phyloP scores from a whole-genome alignment of 352 stramenopile genomes.

The Nothophytophthora sp. region DNA sequence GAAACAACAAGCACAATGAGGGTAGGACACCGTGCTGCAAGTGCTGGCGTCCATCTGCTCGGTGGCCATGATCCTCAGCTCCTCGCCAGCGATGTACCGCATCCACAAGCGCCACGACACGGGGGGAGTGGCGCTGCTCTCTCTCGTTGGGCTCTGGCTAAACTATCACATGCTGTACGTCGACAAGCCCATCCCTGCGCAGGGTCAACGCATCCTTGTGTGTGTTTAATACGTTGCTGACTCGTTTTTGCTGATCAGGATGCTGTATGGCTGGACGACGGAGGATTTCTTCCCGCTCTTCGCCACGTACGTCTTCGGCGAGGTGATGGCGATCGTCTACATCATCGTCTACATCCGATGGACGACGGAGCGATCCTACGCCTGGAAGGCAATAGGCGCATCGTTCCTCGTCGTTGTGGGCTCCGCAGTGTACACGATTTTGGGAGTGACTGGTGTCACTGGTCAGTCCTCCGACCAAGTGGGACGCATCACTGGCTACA shows the following conservation, averaged over 20 bases:
- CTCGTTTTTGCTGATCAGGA: conserved; percentile 13
- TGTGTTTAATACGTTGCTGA: conserved; percentile 6
- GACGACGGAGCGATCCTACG: conserved; percentile 21
- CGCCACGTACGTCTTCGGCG: conserved; percentile 27
- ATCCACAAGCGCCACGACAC: conserved; percentile 37
- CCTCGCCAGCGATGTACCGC: conserved; percentile 31
- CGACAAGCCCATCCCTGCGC: neutral
- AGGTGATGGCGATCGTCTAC: conserved; percentile 34
- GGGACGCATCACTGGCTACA: conserved; percentile 28
- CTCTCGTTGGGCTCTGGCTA: conserved; percentile 38
- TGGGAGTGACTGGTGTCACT: conserved; percentile 21
- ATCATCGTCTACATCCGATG: conserved; percentile 30
- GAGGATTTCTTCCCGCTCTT: conserved; percentile 34
- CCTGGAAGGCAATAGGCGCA: conserved; percentile 15
- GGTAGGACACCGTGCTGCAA: conserved; percentile 29
- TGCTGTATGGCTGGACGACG: conserved; percentile 36
- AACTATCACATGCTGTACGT: conserved; percentile 42
- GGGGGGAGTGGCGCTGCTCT: conserved; percentile 35
- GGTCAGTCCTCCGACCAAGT: conserved; percentile 21
- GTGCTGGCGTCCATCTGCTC: conserved; percentile 37
- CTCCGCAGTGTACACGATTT: conserved; percentile 20
- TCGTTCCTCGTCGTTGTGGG: conserved; percentile 14
- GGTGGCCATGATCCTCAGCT: conserved; percentile 38
- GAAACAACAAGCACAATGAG: conserved; percentile 18
- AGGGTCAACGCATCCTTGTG: too few relatives aligned